Evolutionary conservation across 192 early-diverging fungal genomes (phyloP).

Genomic region (Phlyctochytrium planicorne): DNA sequence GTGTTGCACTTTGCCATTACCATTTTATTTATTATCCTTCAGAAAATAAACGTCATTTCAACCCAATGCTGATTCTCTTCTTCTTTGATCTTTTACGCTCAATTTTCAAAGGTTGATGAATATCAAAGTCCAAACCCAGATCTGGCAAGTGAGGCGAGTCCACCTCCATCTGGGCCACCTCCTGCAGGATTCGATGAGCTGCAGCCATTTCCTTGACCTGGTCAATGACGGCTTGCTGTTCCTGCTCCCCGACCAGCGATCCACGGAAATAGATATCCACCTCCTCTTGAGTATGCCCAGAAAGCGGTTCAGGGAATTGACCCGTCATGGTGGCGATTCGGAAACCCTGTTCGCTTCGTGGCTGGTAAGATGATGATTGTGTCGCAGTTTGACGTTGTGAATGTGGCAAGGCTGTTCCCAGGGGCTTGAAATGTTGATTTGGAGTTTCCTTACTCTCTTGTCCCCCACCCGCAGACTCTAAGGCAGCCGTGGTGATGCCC

Average conservation of each 20-base stretch:
- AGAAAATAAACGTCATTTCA: background rate
- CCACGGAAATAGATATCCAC: conserved; percentile 38
- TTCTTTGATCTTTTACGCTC: background rate
- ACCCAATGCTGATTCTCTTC: background rate
- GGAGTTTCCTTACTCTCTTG: background rate
- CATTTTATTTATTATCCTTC: too few relatives aligned
- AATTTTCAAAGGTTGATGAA: background rate
- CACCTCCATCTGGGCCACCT: conserved; percentile 38
- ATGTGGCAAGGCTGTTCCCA: background rate
- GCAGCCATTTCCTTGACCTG: conserved; percentile 42
- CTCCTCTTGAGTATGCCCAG: conserved; percentile 27
- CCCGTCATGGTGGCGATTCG: conserved; percentile 7
- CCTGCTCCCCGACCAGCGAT: conserved; percentile 40
- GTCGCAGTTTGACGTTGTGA: background rate
- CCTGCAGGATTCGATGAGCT: conserved; percentile 31
- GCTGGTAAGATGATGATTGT: background rate
- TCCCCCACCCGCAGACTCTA: background rate
- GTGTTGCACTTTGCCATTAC: too few relatives aligned
- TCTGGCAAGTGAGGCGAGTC: conserved; percentile 17
- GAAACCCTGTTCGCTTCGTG: conserved; percentile 11
- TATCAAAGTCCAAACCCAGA: conserved; percentile 3
- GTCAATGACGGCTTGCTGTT: conserved; percentile 44
- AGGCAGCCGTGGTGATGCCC: conserved; percentile 2
- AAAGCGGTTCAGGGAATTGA: conserved; percentile 27
- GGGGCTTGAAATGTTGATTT: background rate